phyloP scores from a whole-genome alignment of 2,329 filamentous ascomycete genomes.

The Calonectria pseudoreteaudii region DNA sequence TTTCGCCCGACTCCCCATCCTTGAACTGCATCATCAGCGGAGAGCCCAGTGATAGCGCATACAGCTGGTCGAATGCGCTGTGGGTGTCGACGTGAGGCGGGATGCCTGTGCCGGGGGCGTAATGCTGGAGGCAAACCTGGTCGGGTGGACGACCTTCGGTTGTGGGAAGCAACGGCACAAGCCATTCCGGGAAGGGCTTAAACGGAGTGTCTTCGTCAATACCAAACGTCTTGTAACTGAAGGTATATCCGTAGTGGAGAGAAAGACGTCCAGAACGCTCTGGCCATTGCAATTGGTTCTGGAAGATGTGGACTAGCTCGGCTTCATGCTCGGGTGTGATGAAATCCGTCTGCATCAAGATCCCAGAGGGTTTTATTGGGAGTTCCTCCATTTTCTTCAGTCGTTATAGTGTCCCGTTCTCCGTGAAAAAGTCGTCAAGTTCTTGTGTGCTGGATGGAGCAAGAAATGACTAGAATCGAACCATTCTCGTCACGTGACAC shows the following conservation, averaged over 20 bases:
- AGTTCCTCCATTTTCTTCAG: constrained; percentile 42
- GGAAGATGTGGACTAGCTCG: constrained; percentile 56
- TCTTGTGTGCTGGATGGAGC: not conserved
- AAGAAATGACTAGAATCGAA: constrained; percentile 6
- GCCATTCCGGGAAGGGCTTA: constrained; percentile 63
- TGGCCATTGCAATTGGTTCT: constrained; percentile 58
- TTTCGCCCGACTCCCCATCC: constrained; percentile 40
- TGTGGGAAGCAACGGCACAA: constrained; percentile 59
- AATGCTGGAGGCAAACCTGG: constrained; percentile 71
- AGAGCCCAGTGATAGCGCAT: constrained; percentile 56
- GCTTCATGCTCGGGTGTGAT: constrained; percentile 59
- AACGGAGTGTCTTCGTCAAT: constrained; percentile 63
- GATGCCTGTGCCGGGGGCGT: constrained; percentile 69
- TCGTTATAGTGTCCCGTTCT: not conserved
- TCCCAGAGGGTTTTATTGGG: constrained; percentile 47
- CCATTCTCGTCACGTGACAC: constrained; percentile 13
- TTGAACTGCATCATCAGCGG: constrained; percentile 59
- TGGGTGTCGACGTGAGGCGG: constrained; percentile 73
- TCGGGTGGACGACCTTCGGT: constrained; percentile 60
- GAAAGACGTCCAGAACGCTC: constrained; percentile 59
- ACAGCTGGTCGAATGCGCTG: constrained; percentile 57
- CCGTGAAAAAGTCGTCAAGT: not conserved
- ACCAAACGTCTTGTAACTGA: constrained; percentile 69
- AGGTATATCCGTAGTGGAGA: constrained; percentile 68
- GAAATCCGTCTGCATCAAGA: constrained; percentile 60